Base-by-base conservation (phyloP, 768 basidiomycete species). In the Exidia glandulosa region DNA sequence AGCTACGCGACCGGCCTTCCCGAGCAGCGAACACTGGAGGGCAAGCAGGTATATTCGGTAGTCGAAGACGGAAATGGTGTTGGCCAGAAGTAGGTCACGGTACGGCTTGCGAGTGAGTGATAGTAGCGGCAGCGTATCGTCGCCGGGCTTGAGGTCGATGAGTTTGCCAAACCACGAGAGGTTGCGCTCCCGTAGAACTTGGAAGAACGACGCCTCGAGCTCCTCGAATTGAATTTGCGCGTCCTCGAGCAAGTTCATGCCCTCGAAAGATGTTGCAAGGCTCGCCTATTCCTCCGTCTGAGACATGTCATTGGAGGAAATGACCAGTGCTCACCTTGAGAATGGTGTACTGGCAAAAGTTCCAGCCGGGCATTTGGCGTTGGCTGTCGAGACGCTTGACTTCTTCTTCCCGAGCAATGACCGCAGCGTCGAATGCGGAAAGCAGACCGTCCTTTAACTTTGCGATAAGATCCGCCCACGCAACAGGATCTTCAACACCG, bases 291-390 rank as follows among this genome's bases (percentile, higher is more conserved):
- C n/a, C n/a, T n/a, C n/a, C n/a, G n/a, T n/a, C n/a, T n/a, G n/a
- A 36, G 55, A 33, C 52, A 60, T 65, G 71, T 29, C 37, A 65
- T 3, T 54, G 37, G 45, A 30, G 23, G n/a, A n/a, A n/a, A n/a
- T n/a, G n/a, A n/a, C n/a, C n/a, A n/a, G n/a, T n/a, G n/a, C n/a
- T 31, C 32, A 92, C 95, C 84, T 98, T 99, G 37, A 94, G 77
- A 57, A 94, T 84, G 72, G 96, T 97, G 76, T 94, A 98, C 0
- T 89, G 94, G 70, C 94, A 94, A 69, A 96, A 99, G 68, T 96
- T 96, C 96, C 96, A 99, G 9, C 96, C 95, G 1, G 93, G 92
- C 83, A 94, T 89, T 65, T 87, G 81, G 59, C 90, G 80, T 71
- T 97, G 91, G 55, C 83, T 80, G 68, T 99, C 95, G 0, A 90